phyloP scores from a whole-genome alignment of 805 yeast genomes.

The Hanseniaspora meyeri region DNA sequence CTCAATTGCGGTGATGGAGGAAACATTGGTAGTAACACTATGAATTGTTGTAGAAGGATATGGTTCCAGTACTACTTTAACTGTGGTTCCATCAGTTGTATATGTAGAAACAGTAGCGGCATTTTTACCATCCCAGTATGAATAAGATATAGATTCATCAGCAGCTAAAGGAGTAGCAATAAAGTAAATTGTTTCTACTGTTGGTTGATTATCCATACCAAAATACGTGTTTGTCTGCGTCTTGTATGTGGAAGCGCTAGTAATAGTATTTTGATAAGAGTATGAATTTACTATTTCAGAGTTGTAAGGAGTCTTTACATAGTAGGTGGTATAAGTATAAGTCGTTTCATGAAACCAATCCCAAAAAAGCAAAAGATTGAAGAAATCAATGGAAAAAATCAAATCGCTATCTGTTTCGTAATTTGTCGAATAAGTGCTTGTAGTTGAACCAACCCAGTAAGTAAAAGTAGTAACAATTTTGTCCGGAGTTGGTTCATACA shows the following conservation, averaged over 20 bases:
- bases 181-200: conserved; percentile 10
- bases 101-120: not conserved
- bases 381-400: not conserved
- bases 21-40: not conserved
- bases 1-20: not conserved
- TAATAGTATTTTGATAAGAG: not conserved
- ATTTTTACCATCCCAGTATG: conserved; percentile 1
- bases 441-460: conserved; percentile 1
- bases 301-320: conserved; percentile 6
- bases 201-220: conserved; percentile 13
- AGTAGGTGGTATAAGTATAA: not conserved
- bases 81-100: conserved; percentile 6
- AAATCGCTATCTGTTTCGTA: not conserved
- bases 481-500: not conserved
- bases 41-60: not conserved
- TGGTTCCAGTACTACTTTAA: conserved; percentile 19
- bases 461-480: not conserved
- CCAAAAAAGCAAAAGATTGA: not conserved
- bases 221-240: conserved; percentile 9
- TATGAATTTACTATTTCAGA: not conserved
- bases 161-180: conserved; percentile 6
- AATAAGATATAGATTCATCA: not conserved
- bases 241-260: conserved; percentile 12
- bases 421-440: not conserved
- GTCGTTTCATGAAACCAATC: not conserved